These are phyloP conservation scores for Melanomma pulvis-pyrius DNA, from an alignment of 495 filamentous ascomycete species.

Conservation along the genomic window DNA sequence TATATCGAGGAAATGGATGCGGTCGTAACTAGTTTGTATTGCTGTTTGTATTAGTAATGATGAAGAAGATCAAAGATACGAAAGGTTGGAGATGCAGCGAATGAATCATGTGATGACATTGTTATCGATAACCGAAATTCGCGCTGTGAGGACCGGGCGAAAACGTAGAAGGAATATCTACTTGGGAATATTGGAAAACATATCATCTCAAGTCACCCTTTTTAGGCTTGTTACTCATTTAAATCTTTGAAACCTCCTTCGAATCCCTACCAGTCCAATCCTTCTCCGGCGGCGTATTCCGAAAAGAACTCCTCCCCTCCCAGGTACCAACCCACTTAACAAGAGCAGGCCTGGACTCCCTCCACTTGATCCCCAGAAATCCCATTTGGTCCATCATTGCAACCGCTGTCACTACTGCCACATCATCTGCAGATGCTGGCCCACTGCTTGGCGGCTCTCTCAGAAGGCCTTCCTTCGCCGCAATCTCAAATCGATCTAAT, in stretches of 20 bases:
- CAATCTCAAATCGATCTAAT: constrained; percentile 26
- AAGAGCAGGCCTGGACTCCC: constrained; percentile 1
- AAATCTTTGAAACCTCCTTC: background rate
- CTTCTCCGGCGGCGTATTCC: background rate
- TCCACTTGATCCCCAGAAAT: background rate
- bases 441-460: background rate
- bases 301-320: constrained; percentile 5
- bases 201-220: too few relatives aligned
- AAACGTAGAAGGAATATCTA: too few relatives aligned
- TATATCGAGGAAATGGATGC: too few relatives aligned
- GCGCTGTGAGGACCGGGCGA: too few relatives aligned
- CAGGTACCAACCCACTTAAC: constrained; percentile 13
- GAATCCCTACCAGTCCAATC: constrained; percentile 3
- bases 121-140: too few relatives aligned
- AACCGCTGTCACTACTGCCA: constrained; percentile 16
- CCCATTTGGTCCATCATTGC: constrained; percentile 10
- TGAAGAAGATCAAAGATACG: too few relatives aligned
- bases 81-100: too few relatives aligned
- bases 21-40: too few relatives aligned
- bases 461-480: constrained; percentile 5
- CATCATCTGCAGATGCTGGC: constrained; percentile 10
- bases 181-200: too few relatives aligned
- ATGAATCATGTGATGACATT: too few relatives aligned
- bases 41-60: too few relatives aligned
- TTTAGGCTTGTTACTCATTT: background rate